Evolutionary conservation across 495 filamentous ascomycete genomes (phyloP), one percentile per base, ranked within the genome.

Genomic region (Aspergillus taichungensis): DNA sequence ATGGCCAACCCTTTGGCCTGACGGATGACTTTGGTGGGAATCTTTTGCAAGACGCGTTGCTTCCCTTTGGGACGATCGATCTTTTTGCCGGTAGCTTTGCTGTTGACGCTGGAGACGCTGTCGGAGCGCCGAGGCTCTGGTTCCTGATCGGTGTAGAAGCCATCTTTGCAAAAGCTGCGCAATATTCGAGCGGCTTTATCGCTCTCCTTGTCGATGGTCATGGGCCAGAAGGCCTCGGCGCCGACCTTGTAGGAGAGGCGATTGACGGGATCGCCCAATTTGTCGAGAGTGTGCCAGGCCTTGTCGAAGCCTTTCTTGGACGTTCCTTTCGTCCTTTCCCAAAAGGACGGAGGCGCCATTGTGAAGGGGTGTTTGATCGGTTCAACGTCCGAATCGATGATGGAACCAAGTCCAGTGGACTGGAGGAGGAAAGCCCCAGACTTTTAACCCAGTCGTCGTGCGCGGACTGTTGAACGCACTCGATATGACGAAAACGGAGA

Each of bases 1-100:
- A 95, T 83, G 24, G 87, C 88, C 31, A 95, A 65, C 9, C 87
- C 89, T 55, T 91, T 87, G 8, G 89, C 88, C 63, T 85, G 82
- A 54, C 83, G 76, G 44, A 95, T 84, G 37, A 94, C 87, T 57
- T 84, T 67, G 29, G 79, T 64, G 0, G 89, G 89, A 24, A 95
- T 94, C 67, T 89, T 89, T 64, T 91, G 84, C 11, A 88, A 61
- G 2, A 87, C 75, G 43, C 71, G 77, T 52, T 83, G 80, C 62
- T 84, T 86, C 50, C 72, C 73, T 39, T 76, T 77, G 37, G 83
- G 80, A 28, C 68, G 73, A 53, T 79, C 75, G 30, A 67, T 62
- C 35, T 67, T 71, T 7, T 48, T 35, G 5, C 70, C 63, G 32
- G 57, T 51, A 30, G 59, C 49, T 24, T 64, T 62, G 35, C 47